Percentiles rank a stretch among this genome's conserved stretches.
Evolutionary conservation across 208 protist genomes (phyloP).

Genomic region (Angomonas desouzai): DNA sequence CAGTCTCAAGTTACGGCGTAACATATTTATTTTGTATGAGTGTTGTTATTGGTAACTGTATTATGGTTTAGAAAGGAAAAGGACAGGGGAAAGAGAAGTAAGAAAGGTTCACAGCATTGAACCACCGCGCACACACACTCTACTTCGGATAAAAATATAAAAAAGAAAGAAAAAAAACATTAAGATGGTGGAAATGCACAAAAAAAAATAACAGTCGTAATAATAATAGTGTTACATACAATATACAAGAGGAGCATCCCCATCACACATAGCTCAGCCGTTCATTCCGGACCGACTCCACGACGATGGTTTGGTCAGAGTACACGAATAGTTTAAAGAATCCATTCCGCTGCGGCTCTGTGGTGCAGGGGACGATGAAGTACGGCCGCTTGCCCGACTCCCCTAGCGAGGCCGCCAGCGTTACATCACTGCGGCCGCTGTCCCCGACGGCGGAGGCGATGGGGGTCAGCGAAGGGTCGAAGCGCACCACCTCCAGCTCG

Average conservation of each 20-base stretch:
- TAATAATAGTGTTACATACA: constrained; percentile 2
- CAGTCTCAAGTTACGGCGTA: constrained; percentile 44
- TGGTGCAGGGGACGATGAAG: constrained; percentile 79
- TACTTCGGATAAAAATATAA: background rate
- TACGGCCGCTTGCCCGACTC: constrained; percentile 44
- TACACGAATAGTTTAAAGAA: constrained; percentile 88
- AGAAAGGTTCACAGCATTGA: too few species aligned
- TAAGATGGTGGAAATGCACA: background rate
- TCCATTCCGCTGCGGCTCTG: constrained; percentile 58
- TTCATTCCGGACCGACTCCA: constrained; percentile 49
- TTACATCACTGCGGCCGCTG: constrained; percentile 43
- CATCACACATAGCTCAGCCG: constrained; percentile 56
- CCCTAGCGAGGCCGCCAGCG: constrained; percentile 37
- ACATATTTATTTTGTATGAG: constrained; percentile 33
- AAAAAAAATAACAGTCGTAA: background rate
- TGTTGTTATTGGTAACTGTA: background rate
- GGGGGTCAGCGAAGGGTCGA: constrained; percentile 57
- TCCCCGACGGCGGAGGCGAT: constrained; percentile 36
- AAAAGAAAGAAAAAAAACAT: background rate
- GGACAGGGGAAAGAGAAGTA: background rate
- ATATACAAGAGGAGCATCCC: background rate
- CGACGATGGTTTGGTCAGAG: constrained; percentile 61
- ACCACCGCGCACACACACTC: too few species aligned
- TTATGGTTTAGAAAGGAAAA: background rate
- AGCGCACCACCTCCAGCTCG: constrained; percentile 66